These are phyloP conservation scores for Mucor velutinosus DNA, from an alignment of 371 early-diverging fungal genomes.

Conservation along the genomic window DNA sequence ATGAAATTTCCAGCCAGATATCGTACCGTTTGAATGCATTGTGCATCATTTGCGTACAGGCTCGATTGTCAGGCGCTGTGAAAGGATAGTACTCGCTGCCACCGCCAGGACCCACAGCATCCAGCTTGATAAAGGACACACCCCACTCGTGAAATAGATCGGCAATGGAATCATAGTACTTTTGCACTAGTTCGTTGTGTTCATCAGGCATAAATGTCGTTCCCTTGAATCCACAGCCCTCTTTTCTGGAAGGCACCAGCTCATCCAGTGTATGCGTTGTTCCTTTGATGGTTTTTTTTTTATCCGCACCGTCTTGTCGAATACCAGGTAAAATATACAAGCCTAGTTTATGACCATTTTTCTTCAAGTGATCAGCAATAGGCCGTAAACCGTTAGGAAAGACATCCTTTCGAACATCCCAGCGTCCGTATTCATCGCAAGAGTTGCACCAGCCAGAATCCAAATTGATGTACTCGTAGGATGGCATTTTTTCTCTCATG, in stretches of 20 bases:
- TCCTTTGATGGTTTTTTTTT: constrained; percentile 27
- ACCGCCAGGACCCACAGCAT: constrained; percentile 48
- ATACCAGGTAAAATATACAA: constrained; percentile 49
- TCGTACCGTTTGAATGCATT: constrained; percentile 32
- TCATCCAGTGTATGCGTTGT: constrained; percentile 21
- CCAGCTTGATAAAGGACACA: constrained; percentile 42
- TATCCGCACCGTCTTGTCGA: constrained; percentile 36
- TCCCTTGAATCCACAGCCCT: constrained; percentile 48
- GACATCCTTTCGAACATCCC: constrained; percentile 37
- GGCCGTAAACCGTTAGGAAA: constrained; percentile 42
- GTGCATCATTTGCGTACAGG: constrained; percentile 33
- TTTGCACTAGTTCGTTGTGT: constrained; percentile 29
- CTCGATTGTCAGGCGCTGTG: constrained; percentile 41
- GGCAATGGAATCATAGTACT: constrained; percentile 44
- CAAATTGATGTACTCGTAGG: constrained; percentile 47
- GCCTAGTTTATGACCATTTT: constrained; percentile 47
- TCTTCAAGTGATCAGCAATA: constrained; percentile 27
- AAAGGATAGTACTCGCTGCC: constrained; percentile 35
- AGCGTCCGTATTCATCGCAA: constrained; percentile 45
- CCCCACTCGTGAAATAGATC: constrained; percentile 43
- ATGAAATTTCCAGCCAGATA: constrained; percentile 48
- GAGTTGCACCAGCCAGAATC: constrained; percentile 52
- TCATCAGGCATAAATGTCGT: constrained; percentile 45
- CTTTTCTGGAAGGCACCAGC: constrained; percentile 23
- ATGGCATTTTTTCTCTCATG: constrained; percentile 43